phyloP scores from a whole-genome alignment of 805 yeast genomes.

The Schizosaccharomyces lindneri region DNA sequence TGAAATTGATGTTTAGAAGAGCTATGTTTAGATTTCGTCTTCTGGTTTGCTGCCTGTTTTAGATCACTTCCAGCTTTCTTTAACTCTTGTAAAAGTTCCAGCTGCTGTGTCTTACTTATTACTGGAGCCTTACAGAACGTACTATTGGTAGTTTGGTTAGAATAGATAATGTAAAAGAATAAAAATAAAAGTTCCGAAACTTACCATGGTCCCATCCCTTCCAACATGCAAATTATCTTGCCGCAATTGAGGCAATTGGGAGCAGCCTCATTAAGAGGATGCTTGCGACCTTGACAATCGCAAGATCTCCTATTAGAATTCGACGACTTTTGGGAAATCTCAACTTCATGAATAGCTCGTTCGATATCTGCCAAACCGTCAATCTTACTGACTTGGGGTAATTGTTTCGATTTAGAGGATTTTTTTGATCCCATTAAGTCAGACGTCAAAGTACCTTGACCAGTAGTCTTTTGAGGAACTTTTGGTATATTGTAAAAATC shows the following conservation, averaged over 20 bases:
- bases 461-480: neutral
- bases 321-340: neutral
- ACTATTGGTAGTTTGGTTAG: neutral
- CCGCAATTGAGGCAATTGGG: constrained; percentile 93
- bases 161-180: no score
- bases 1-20: neutral
- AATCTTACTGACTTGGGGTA: neutral
- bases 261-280: constrained; percentile 67
- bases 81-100: neutral
- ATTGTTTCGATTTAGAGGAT: neutral
- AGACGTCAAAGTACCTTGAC: neutral
- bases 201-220: constrained; percentile 67
- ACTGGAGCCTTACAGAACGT: neutral
- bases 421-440: neutral
- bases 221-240: constrained; percentile 68
- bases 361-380: neutral
- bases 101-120: neutral
- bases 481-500: neutral
- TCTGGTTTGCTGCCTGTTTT: neutral
- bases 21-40: neutral
- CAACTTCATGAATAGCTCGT: neutral
- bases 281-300: constrained; percentile 19
- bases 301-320: neutral
- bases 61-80: neutral
- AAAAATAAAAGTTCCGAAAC: neutral